These are phyloP conservation scores for Metschnikowia similis DNA, from an alignment of 805 yeast genomes.

Conservation along the genomic window DNA sequence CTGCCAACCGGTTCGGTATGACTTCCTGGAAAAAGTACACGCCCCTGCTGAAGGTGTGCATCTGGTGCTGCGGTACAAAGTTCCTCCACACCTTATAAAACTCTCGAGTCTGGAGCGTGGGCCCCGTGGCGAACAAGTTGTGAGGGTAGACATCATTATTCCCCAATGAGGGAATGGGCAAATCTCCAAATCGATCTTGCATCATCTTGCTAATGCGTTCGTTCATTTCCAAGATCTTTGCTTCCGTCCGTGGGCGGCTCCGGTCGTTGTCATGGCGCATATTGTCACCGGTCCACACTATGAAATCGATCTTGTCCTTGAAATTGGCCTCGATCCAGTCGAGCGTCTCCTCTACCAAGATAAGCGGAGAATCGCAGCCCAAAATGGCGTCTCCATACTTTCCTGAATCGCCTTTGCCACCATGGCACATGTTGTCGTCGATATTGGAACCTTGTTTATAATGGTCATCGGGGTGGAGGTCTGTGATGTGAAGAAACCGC, in stretches of 20 bases:
- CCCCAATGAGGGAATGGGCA: slow-evolving; percentile 68
- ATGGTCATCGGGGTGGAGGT: slow-evolving; percentile 76
- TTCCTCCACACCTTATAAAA: slow-evolving; percentile 67
- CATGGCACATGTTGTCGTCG: slow-evolving; percentile 52
- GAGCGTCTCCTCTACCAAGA: slow-evolving; percentile 57
- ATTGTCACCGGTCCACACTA: slow-evolving; percentile 90
- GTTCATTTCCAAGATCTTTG: slow-evolving; percentile 67
- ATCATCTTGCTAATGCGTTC: slow-evolving; percentile 50
- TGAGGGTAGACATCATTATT: slow-evolving; percentile 90
- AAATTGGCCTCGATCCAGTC: slow-evolving; percentile 62
- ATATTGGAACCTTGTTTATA: slow-evolving; percentile 51
- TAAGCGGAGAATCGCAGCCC: slow-evolving; percentile 76
- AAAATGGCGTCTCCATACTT: slow-evolving; percentile 68
- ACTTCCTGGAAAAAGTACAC: slow-evolving; percentile 73
- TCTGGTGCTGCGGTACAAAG: slow-evolving; percentile 72
- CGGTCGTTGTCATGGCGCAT: slow-evolving; percentile 82
- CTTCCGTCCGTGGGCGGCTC: slow-evolving; percentile 66
- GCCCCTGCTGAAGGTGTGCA: slow-evolving; percentile 69
- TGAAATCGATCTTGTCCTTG: slow-evolving; percentile 75
- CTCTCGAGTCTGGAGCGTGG: slow-evolving; percentile 82
- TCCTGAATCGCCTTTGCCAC: slow-evolving; percentile 52
- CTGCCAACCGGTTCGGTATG: slow-evolving; percentile 75
- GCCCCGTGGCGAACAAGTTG: slow-evolving; percentile 80
- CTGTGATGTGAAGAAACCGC: slow-evolving; percentile 80
- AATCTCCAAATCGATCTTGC: slow-evolving; percentile 48